Evolutionary conservation across 169 alveolate genomes (phyloP), one percentile per base, ranked within the genome.

Genomic region (Eimeria zaria): DNA sequence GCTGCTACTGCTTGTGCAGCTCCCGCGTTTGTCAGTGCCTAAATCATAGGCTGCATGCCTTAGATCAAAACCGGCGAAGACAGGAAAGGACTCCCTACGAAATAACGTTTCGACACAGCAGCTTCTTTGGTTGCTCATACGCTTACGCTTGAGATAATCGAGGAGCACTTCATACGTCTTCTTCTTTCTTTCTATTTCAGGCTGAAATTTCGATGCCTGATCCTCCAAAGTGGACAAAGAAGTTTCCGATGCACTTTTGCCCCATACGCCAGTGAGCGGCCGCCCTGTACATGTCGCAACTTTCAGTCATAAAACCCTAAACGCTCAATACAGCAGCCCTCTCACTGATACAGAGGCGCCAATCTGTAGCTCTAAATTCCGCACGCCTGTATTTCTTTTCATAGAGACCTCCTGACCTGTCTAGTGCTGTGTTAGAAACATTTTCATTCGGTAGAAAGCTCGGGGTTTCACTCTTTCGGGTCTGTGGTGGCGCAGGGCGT

Each of bases 161-260:
- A 11, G 33, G 7, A 36, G 58, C 20, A 6, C 30, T 9, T 39
- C 33, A 74, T 39, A 0, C 36, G 39, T 22, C n/a, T 12, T 14
- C 48, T 41, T 33, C 55, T 39, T 39, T 39, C 69, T 69, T 80
- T 24, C 36, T 24, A 41, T 36, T 14, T n/a, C 58, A 83, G 91
- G 91, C 91, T 83, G 76, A 83, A 55, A 53, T 83, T 12, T 55
- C 76, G 27, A 53, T 83, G 8, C 60, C 76, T 30, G 91, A 83
- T 24, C 91, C 91, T 22, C 91, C 91, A 18, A 36, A 55, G 41
- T 83, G 71, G 71, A 44, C 39, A 39, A 30, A 44, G 48, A 51
- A 58, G 30, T 16, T 53, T 27, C 74, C 91, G 36, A 83, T 83
- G 91, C 91, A 83, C 16, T 83, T 83, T n/a, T 83, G 91, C 55